Base-by-base conservation (phyloP, 2,329 filamentous ascomycete species). In the Fusarium irregulare region DNA sequence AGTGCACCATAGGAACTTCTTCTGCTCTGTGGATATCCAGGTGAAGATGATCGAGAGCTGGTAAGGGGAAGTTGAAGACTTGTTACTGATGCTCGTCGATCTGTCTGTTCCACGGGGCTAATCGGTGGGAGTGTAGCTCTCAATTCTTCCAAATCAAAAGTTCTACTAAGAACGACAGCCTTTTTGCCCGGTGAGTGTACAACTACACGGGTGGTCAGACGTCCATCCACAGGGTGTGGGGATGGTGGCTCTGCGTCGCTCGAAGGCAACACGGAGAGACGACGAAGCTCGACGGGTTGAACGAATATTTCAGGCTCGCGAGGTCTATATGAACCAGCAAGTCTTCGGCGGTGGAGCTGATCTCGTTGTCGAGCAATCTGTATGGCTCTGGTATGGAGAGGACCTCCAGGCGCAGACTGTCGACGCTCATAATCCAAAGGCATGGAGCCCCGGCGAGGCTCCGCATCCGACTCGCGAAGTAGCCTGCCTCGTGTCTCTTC, bases 81-180 rank as follows among this genome's bases (percentile, higher is more conserved):
- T 10, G 56, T 46, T 16, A 70, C 44, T 10, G 71, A 75, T 40
- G 66, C 68, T 21, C 72, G 64, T 23, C 70, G 62, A 46, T 42
- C 41, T 7, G 25, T 10, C 14, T 56, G 58, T 20, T 71, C 70
- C 12, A 64, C 44, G 4, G 71, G 69, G 10, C 73, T 62, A 11
- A 78, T 76, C 5, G 81, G 77, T 3, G 82, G 81, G n/a, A 87
- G 78, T 1, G 83, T 84, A 11, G 81, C 78, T 47, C 83, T 80
- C 12, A 88, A 76, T 64, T 83, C 78, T 27, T 83, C 78, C 16
- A 88, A 76, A 63, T 88, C 80, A 63, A 89, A 86, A 20, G 80
- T 82, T 30, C 86, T 81, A 67, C 83, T 80, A 20, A 89, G 78
- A 1, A 84, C 70, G 66, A 87, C 83, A 2, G 85, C 79, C 49